phyloP scores from a whole-genome alignment of 2,329 filamentous ascomycete genomes.

The Myriosclerotinia scirpicola region DNA sequence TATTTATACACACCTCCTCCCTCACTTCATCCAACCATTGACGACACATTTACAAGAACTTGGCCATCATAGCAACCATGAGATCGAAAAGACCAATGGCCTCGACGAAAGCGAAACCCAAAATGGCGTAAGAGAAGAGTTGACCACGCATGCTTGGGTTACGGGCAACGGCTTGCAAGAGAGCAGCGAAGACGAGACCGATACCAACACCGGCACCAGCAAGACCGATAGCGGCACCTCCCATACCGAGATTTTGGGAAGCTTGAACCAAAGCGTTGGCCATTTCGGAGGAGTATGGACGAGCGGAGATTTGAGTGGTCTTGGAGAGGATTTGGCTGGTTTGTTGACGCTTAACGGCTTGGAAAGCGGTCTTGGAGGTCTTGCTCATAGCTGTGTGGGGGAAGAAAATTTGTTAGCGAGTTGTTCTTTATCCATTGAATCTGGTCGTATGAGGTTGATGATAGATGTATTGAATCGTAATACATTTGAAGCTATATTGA shows the following conservation, averaged over 20 bases:
- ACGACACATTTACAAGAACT: conserved; percentile 58
- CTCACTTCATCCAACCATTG: neutral
- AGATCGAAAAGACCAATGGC: conserved; percentile 87
- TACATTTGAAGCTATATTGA: conserved; percentile 13
- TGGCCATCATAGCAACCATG: conserved; percentile 93
- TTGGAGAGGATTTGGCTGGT: conserved; percentile 64
- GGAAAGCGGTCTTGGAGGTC: conserved; percentile 33
- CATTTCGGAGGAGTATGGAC: conserved; percentile 83
- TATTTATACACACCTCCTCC: conserved; percentile 18
- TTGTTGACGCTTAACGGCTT: conserved; percentile 67
- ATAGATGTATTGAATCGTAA: conserved; percentile 9
- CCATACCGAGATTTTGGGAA: conserved; percentile 89
- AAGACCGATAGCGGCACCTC: conserved; percentile 86
- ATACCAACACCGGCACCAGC: conserved; percentile 94
- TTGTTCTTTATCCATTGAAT: conserved; percentile 24
- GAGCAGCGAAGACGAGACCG: conserved; percentile 88
- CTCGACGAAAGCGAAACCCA: conserved; percentile 93
- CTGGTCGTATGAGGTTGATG: conserved; percentile 5
- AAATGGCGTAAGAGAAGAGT: conserved; percentile 95
- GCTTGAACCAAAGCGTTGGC: conserved; percentile 85
- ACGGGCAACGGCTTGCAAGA: conserved; percentile 86
- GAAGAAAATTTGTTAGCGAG: conserved; percentile 34
- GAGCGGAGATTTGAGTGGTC: conserved; percentile 32
- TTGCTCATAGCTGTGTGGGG: conserved; percentile 43
- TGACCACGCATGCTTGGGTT: conserved; percentile 93